Conservation (phyloP, 2,329 filamentous ascomycete genomes). For the Septoria petroselini region DNA sequence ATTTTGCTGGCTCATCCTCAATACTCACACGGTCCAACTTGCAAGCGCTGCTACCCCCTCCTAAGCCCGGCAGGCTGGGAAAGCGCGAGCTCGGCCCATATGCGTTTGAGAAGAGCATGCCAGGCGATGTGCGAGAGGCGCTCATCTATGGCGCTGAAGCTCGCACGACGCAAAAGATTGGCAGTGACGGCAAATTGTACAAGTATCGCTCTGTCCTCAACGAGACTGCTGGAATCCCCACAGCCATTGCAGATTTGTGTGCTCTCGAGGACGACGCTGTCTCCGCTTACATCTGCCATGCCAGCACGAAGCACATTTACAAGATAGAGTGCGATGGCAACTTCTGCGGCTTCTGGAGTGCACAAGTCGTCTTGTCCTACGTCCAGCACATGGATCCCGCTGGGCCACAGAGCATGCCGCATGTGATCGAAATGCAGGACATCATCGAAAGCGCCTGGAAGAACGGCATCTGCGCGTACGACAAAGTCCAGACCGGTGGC, state of each 20-base stretch:
- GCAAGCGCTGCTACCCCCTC: slow-evolving; percentile 12
- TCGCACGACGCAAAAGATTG: slow-evolving; percentile 41
- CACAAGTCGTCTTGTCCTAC: slow-evolving; percentile 85
- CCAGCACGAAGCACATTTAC: slow-evolving; percentile 71
- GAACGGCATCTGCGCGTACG: slow-evolving; percentile 70
- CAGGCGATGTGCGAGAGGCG: slow-evolving; percentile 42
- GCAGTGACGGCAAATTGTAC: slow-evolving; percentile 43
- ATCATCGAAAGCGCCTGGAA: slow-evolving; percentile 88
- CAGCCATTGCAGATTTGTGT: slow-evolving; percentile 47
- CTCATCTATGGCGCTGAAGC: slow-evolving; percentile 44
- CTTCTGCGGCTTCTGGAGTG: slow-evolving; percentile 93
- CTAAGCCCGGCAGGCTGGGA: slow-evolving; percentile 31
- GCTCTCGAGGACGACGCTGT: slow-evolving; percentile 62
- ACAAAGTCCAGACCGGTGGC: slow-evolving; percentile 77
- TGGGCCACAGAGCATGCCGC: slow-evolving; percentile 55
- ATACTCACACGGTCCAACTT: slow-evolving; percentile 15
- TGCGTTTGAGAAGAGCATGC: slow-evolving; percentile 49
- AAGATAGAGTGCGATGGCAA: slow-evolving; percentile 80
- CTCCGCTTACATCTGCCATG: slow-evolving; percentile 76
- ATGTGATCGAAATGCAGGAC: slow-evolving; percentile 79
- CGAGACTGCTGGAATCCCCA: slow-evolving; percentile 46
- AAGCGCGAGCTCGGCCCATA: slow-evolving; percentile 48
- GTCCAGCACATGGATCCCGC: slow-evolving; percentile 47
- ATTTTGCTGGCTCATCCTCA: slow-evolving; percentile 21
- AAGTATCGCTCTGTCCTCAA: slow-evolving; percentile 44